phyloP scores from a whole-genome alignment of 805 yeast species.

The Kurtzmaniella cleridarum region DNA sequence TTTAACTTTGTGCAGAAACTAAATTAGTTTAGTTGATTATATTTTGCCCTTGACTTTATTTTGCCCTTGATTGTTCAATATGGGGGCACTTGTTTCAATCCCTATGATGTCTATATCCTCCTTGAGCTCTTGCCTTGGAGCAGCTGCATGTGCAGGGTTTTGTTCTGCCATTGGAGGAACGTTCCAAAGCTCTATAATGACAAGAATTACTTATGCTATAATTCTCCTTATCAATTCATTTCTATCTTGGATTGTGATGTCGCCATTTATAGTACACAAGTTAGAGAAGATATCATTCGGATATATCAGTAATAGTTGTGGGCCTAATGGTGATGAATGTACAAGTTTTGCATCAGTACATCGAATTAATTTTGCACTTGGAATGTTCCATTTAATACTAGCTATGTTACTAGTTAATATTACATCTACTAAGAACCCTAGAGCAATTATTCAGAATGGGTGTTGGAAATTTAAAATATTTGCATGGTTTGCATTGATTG shows the following conservation, averaged over 20 bases:
- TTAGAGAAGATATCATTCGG: slow-evolving; percentile 70
- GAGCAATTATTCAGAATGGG: slow-evolving; percentile 85
- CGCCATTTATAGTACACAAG: slow-evolving; percentile 70
- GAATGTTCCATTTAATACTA: slow-evolving; percentile 66
- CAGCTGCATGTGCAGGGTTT: slow-evolving; percentile 64
- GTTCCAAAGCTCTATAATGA: slow-evolving; percentile 70
- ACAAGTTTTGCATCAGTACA: slow-evolving; percentile 92
- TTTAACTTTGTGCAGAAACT: too few relatives aligned
- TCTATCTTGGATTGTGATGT: slow-evolving; percentile 87
- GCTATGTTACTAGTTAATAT: slow-evolving; percentile 69
- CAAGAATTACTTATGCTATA: slow-evolving; percentile 82
- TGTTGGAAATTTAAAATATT: slow-evolving; percentile 79
- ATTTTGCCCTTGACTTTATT: background rate
- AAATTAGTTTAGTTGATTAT: too few relatives aligned
- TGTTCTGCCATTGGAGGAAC: slow-evolving; percentile 49
- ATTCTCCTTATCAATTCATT: slow-evolving; percentile 73
- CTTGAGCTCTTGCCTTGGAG: slow-evolving; percentile 72
- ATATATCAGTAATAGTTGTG: slow-evolving; percentile 65
- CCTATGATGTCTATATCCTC: slow-evolving; percentile 58
- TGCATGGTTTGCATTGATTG: slow-evolving; percentile 51
- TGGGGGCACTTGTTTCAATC: slow-evolving; percentile 69
- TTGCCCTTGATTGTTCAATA: slow-evolving; percentile 11
- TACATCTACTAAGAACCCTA: slow-evolving; percentile 67
- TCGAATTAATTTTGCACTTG: slow-evolving; percentile 83
- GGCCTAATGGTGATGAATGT: slow-evolving; percentile 67